Evolutionary conservation across 768 basidiomycete species (phyloP).

Genomic region (Candolleomyces aberdarensis): DNA sequence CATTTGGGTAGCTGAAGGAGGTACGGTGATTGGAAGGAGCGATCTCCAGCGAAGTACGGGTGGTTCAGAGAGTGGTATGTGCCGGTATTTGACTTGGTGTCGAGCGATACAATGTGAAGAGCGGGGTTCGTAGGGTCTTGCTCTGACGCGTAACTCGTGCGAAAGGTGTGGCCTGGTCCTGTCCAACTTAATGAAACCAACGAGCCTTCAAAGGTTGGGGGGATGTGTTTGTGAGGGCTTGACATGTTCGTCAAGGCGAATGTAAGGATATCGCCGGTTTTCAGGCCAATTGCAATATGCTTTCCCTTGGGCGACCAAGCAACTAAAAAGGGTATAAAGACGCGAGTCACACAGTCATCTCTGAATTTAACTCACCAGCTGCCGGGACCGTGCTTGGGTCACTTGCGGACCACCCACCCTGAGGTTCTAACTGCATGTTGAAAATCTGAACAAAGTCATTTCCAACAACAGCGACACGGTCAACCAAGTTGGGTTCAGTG

Average conservation of each 20-base stretch:
- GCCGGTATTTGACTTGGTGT: conserved; percentile 37
- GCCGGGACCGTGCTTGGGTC: conserved; percentile 50
- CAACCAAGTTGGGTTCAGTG: conserved; percentile 44
- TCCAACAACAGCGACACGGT: conserved; percentile 56
- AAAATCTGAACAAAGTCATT: conserved; percentile 56
- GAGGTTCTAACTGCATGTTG: conserved; percentile 51
- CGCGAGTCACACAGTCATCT: neutral
- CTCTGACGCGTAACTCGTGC: conserved; percentile 53
- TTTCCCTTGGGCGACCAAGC: conserved; percentile 88
- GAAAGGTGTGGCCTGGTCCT: conserved; percentile 63
- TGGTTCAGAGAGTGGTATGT: conserved; percentile 36
- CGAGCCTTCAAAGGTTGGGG: conserved; percentile 47
- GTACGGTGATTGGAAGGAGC: conserved; percentile 35
- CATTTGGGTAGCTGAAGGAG: conserved; percentile 40
- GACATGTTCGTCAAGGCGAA: conserved; percentile 57
- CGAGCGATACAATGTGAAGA: conserved; percentile 44
- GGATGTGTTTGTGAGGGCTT: conserved; percentile 56
- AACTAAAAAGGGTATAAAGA: conserved; percentile 37
- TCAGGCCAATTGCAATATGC: conserved; percentile 73
- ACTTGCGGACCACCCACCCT: conserved; percentile 53
- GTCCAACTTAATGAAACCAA: conserved; percentile 66
- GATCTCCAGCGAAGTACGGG: conserved; percentile 39
- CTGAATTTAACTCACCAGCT: conserved; percentile 44
- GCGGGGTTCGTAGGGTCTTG: conserved; percentile 28
- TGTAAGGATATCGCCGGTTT: conserved; percentile 67